Conservation (phyloP, 73 alveolate genomes). For the Blepharisma stoltei region DNA sequence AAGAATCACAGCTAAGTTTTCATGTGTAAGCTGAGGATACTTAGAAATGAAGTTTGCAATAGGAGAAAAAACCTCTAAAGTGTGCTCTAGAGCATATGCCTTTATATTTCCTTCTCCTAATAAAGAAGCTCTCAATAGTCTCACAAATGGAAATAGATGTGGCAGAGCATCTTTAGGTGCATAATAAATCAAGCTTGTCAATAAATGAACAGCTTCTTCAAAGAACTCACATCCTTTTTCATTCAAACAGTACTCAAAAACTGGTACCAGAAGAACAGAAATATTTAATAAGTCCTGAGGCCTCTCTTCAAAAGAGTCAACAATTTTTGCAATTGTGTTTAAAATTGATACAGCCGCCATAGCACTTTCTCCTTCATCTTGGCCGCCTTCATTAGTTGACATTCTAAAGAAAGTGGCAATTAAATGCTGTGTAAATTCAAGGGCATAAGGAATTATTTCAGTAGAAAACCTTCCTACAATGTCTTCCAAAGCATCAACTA, state of each 20-base stretch:
- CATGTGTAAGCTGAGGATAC: constrained; percentile 38
- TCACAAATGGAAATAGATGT: constrained; percentile 63
- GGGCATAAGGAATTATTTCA: constrained; percentile 80
- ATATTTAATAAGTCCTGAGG: constrained; percentile 38
- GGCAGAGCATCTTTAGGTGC: constrained; percentile 28
- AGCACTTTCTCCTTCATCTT: constrained; percentile 64
- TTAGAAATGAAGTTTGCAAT: constrained; percentile 36
- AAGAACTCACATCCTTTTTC: constrained; percentile 79
- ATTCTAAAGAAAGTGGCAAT: constrained; percentile 53
- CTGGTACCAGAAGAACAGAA: constrained; percentile 43
- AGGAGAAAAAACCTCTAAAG: constrained; percentile 48
- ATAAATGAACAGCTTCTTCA: constrained; percentile 48
- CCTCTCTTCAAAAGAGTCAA: constrained; percentile 48
- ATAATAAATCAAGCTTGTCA: constrained; percentile 32
- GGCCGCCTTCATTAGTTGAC: constrained; percentile 47
- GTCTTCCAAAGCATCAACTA: constrained; percentile 81
- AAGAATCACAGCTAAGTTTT: not conserved
- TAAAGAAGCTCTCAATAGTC: constrained; percentile 39
- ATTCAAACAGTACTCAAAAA: constrained; percentile 54
- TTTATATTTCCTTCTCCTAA: constrained; percentile 36
- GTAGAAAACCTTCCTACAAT: constrained; percentile 63
- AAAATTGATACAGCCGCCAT: constrained; percentile 77
- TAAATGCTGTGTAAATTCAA: constrained; percentile 58
- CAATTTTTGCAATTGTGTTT: constrained; percentile 69
- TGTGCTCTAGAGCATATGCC: constrained; percentile 38